A percentile compares a stretch with the other conserved stretches of the same genome.
Conservation (phyloP, 2,329 filamentous ascomycete species). For the Mycosphaerella sp. region DNA sequence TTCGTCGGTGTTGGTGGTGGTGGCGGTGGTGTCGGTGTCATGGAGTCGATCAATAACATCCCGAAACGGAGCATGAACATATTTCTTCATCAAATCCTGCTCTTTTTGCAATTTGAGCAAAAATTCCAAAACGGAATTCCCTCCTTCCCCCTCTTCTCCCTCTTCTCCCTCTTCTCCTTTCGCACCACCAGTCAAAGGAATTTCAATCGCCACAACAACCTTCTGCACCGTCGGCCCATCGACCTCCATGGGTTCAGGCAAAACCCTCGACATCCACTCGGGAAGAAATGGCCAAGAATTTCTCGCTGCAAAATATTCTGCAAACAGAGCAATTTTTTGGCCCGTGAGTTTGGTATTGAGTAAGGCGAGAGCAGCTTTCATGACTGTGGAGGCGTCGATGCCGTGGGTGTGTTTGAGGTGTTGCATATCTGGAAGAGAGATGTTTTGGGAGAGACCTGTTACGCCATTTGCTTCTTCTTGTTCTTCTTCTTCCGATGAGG, state of each 20-base stretch:
- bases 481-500: background rate
- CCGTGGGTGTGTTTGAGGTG: constrained; percentile 4
- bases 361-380: constrained; percentile 11
- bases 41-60: too few relatives aligned
- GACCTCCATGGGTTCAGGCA: constrained; percentile 13
- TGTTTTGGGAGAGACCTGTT: background rate
- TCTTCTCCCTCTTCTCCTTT: too few relatives aligned
- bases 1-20: too few relatives aligned
- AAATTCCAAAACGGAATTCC: too few relatives aligned
- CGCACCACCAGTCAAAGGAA: too few relatives aligned
- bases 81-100: too few relatives aligned
- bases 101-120: too few relatives aligned
- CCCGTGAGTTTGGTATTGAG: constrained; percentile 10
- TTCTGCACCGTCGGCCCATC: constrained; percentile 11
- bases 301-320: constrained; percentile 8
- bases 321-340: constrained; percentile 9
- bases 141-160: too few relatives aligned
- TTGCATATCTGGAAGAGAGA: background rate
- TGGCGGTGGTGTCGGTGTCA: too few relatives aligned
- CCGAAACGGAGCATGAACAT: too few relatives aligned
- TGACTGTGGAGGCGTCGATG: constrained; percentile 1
- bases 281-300: constrained; percentile 9
- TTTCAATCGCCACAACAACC: too few relatives aligned
- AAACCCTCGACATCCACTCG: constrained; percentile 1
- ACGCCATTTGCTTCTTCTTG: background rate